Percentiles rank a stretch among this genome's conserved stretches.
Evolutionary conservation across 768 basidiomycete species (phyloP).

Genomic region (Lactifluus hygrophoroides): DNA sequence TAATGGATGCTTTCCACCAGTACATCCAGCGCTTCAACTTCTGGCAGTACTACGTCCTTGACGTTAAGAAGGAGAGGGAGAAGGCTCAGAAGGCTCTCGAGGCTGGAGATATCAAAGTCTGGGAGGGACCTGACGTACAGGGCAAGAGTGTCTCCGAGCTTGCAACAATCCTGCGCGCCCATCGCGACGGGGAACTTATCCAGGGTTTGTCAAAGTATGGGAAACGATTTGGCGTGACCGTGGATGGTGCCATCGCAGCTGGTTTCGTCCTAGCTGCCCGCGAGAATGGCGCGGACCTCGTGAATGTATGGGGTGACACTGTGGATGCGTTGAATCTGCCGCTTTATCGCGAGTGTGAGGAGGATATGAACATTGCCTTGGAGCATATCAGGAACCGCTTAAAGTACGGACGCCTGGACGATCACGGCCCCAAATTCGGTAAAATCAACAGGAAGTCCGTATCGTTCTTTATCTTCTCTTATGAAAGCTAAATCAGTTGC

Average conservation of each 20-base stretch:
- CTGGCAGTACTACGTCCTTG: slow-evolving; percentile 94
- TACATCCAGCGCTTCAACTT: slow-evolving; percentile 59
- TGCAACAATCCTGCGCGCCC: slow-evolving; percentile 49
- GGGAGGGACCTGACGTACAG: slow-evolving; percentile 52
- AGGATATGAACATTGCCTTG: slow-evolving; percentile 67
- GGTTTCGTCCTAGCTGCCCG: slow-evolving; percentile 66
- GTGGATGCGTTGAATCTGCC: slow-evolving; percentile 85
- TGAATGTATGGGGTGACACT: slow-evolving; percentile 62
- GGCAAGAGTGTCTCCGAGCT: slow-evolving; percentile 58
- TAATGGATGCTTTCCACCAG: slow-evolving; percentile 55
- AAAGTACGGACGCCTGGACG: slow-evolving; percentile 74
- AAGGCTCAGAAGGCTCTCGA: slow-evolving; percentile 47
- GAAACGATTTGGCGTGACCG: slow-evolving; percentile 57
- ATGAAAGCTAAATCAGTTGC: slow-evolving; percentile 2
- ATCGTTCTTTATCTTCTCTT: background rate
- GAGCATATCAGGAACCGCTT: slow-evolving; percentile 68
- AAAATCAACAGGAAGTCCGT: slow-evolving; percentile 68
- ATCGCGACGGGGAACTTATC: slow-evolving; percentile 37
- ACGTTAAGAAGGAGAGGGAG: slow-evolving; percentile 55
- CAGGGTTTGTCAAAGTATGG: slow-evolving; percentile 50
- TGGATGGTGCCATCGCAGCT: slow-evolving; percentile 59
- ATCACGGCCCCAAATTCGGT: slow-evolving; percentile 76
- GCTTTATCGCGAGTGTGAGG: slow-evolving; percentile 80
- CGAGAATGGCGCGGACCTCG: slow-evolving; percentile 30
- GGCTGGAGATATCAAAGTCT: slow-evolving; percentile 38